Evolutionary conservation across 1,284 basidiomycete species (phyloP).

Genomic region (Sporisorium scitamineum): DNA sequence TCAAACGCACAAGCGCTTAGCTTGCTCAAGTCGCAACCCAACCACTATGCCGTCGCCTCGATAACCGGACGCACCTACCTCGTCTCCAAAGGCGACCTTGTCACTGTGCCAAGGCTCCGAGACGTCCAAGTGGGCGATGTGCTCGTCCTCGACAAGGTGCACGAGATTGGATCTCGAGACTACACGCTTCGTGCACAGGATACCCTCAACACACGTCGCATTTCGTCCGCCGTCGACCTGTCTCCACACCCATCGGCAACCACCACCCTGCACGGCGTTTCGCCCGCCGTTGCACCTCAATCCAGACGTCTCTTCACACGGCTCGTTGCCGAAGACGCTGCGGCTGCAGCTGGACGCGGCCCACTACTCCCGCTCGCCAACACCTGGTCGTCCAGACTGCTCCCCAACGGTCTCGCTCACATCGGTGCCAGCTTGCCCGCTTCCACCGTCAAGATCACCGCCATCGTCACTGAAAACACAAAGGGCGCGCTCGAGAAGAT

Average conservation of each 20-base stretch:
- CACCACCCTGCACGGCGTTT: slow-evolving; percentile 11
- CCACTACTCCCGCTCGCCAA: slow-evolving; percentile 36
- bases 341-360: slow-evolving; percentile 5
- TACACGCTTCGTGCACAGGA: slow-evolving; percentile 81
- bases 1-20: slow-evolving; percentile 64
- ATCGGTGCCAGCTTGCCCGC: slow-evolving; percentile 55
- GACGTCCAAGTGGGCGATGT: slow-evolving; percentile 79
- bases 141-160: slow-evolving; percentile 84
- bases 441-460: slow-evolving; percentile 77
- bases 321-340: slow-evolving; percentile 6
- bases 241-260: not conserved
- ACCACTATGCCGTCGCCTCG: slow-evolving; percentile 88
- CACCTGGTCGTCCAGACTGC: slow-evolving; percentile 59
- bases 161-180: slow-evolving; percentile 93
- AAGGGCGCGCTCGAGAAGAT: slow-evolving; percentile 90
- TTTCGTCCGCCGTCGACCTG: slow-evolving; percentile 38
- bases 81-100: slow-evolving; percentile 85
- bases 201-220: slow-evolving; percentile 45
- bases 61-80: slow-evolving; percentile 88
- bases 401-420: slow-evolving; percentile 62
- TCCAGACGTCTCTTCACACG: slow-evolving; percentile 38
- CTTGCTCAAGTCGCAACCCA: slow-evolving; percentile 76
- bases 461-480: slow-evolving; percentile 95
- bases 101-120: slow-evolving; percentile 89
- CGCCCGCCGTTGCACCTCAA: slow-evolving; percentile 23